Evolutionary conservation across 495 filamentous ascomycete species (phyloP).

Genomic region (Penicillium bialowiezense): DNA sequence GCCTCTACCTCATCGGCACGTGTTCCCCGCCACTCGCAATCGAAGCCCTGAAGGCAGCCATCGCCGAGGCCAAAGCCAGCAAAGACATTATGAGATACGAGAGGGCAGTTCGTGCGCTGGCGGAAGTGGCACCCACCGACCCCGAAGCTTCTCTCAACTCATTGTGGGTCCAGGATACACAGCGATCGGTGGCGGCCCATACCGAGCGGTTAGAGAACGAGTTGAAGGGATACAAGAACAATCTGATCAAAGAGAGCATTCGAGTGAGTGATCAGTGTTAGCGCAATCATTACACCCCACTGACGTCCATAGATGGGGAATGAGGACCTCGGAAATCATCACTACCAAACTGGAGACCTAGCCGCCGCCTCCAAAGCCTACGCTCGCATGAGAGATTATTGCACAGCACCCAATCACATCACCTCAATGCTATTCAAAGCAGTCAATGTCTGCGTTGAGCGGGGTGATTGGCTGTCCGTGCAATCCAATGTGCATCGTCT

Average conservation of each 20-base stretch:
- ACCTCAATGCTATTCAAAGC: slow-evolving; percentile 68
- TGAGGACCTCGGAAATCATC: slow-evolving; percentile 70
- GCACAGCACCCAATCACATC: slow-evolving; percentile 67
- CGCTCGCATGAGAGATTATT: slow-evolving; percentile 71
- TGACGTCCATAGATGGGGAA: slow-evolving; percentile 61
- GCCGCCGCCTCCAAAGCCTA: slow-evolving; percentile 63
- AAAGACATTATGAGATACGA: slow-evolving; percentile 71
- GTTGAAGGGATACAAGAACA: slow-evolving; percentile 93
- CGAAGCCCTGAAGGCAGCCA: slow-evolving; percentile 77
- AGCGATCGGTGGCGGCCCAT: slow-evolving; percentile 61
- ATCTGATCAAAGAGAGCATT: slow-evolving; percentile 96
- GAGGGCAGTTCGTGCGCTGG: slow-evolving; percentile 61
- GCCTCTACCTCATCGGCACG: slow-evolving; percentile 75
- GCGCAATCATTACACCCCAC: neutral
- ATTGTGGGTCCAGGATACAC: slow-evolving; percentile 64
- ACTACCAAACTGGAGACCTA: slow-evolving; percentile 62
- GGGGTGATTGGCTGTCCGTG: slow-evolving; percentile 64
- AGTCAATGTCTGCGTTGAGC: slow-evolving; percentile 64
- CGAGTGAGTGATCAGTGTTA: slow-evolving; percentile 54
- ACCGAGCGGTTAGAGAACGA: slow-evolving; percentile 74
- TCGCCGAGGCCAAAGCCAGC: slow-evolving; percentile 73
- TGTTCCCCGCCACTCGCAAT: slow-evolving; percentile 71
- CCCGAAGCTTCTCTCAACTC: slow-evolving; percentile 63
- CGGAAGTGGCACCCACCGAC: slow-evolving; percentile 62
- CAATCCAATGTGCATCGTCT: slow-evolving; percentile 68